These are phyloP conservation scores for Quercus wislizeni DNA, from an alignment of 306 rosid species.

Conservation along the genomic window DNA sequence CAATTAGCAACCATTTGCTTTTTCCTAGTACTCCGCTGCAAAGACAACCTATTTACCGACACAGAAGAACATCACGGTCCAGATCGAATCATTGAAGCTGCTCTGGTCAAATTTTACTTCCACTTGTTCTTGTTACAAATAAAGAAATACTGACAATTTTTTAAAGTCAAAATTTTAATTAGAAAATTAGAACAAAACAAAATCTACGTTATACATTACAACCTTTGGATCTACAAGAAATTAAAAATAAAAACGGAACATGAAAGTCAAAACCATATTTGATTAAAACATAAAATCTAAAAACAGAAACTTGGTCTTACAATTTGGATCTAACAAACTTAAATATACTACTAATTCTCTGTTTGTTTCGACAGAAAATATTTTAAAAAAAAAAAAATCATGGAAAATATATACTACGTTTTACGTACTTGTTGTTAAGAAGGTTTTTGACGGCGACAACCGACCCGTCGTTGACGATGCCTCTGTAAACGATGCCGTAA, in stretches of 20 bases:
- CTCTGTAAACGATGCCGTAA: constrained; percentile 83
- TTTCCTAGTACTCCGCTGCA: constrained; percentile 33
- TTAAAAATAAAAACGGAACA: neutral
- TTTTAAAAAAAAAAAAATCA: too few relatives aligned
- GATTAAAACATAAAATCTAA: neutral
- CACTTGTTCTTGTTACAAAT: neutral
- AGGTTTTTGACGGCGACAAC: constrained; percentile 93
- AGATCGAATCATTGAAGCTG: constrained; percentile 7
- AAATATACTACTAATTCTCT: too few relatives aligned
- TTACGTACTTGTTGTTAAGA: constrained; percentile 83
- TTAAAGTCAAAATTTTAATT: neutral
- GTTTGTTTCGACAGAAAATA: too few relatives aligned
- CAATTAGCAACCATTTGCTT: constrained; percentile 36
- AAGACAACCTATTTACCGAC: constrained; percentile 19
- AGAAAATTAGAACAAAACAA: neutral
- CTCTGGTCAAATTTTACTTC: constrained; percentile 6
- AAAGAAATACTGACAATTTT: neutral
- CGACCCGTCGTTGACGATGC: constrained; percentile 64
- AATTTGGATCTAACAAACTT: neutral
- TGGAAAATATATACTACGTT: constrained; percentile 2
- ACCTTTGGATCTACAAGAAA: neutral
- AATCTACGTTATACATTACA: neutral
- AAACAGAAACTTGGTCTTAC: neutral
- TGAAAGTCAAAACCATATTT: neutral
- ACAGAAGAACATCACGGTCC: constrained; percentile 15